A percentile compares a stretch with the other conserved stretches of the same genome.
Conservation (phyloP, 169 alveolate genomes). For the Pseudocohnilembus persalinus region DNA sequence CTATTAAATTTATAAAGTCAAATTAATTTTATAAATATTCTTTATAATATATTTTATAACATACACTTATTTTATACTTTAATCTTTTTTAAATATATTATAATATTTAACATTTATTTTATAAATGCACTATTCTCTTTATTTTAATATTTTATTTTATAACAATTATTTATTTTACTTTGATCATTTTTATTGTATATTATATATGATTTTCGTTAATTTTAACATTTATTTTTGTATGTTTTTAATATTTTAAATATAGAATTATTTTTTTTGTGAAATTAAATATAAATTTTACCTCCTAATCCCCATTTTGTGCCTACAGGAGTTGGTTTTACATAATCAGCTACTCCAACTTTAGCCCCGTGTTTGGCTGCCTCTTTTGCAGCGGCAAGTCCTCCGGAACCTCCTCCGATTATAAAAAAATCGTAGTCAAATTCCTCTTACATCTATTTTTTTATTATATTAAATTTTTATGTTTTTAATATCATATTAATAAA, state of each 20-base stretch:
- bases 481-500: too few species aligned
- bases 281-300: slow-evolving; percentile 11
- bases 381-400: slow-evolving; percentile 89
- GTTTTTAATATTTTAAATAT: too few species aligned
- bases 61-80: not conserved
- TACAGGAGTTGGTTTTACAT: slow-evolving; percentile 94
- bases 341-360: slow-evolving; percentile 93
- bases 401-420: slow-evolving; percentile 90
- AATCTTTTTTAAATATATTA: too few species aligned
- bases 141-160: too few species aligned
- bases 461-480: not conserved
- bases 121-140: not conserved
- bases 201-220: too few species aligned
- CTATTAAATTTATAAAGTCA: slow-evolving; percentile 77
- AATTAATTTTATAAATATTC: not conserved
- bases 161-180: too few species aligned
- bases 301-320: slow-evolving; percentile 95
- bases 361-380: slow-evolving; percentile 94
- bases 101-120: not conserved
- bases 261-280: too few species aligned
- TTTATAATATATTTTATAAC: not conserved
- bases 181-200: too few species aligned
- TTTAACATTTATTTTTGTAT: too few species aligned
- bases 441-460: slow-evolving; percentile 45
- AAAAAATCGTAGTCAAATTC: slow-evolving; percentile 68